Evolutionary conservation across 2,329 filamentous ascomycete genomes (phyloP), one percentile per base, ranked within the genome.

Genomic region (Podosphaera xanthii): DNA sequence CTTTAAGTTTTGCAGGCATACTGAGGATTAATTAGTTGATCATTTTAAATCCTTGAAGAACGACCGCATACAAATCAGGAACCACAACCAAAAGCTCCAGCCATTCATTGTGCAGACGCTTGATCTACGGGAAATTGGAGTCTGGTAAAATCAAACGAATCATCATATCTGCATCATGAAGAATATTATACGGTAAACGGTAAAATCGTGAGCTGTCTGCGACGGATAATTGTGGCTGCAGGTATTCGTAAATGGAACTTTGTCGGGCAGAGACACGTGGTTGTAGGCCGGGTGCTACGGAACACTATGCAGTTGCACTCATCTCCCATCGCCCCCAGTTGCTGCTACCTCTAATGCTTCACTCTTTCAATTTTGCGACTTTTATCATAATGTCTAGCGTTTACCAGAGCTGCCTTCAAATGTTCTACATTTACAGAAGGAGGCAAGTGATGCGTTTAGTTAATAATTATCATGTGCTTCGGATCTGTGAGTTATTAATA

Each of bases 81-180:
- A 64, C 63, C 67, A 67, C 64, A 68, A 63, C 63, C 65, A 65
- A 61, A 61, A 65, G 49, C 62, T 62, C 58, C 60, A 62, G 58
- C 61, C 58, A 62, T 62, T 70, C 69, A 70, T 70, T 48, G 49
- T 68, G 65, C 59, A 55, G 55, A 61, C 54, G 46, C 62, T 61
- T 38, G 36, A 7, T 12, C 10, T 44, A 44, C 40, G 3, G 10
- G 40, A 14, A 44, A 44, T 7, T 44, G 10, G 10, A 12, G n/a
- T 12, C n/a, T 7, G 40, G 10, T 12, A 14, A 44, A 12, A 44
- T 7, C 40, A 44, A 44, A 44, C 3, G 5, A 12, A 44, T 44
- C 40, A 12, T 44, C 40, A 44, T 44, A 3, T 44, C 10, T 44
- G 40, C 40, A 44, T 44, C 10, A 44, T 44, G 40, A 44, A 8